Evolutionary conservation across 2,329 filamentous ascomycete species (phyloP).

Genomic region (Didymella segeticola): DNA sequence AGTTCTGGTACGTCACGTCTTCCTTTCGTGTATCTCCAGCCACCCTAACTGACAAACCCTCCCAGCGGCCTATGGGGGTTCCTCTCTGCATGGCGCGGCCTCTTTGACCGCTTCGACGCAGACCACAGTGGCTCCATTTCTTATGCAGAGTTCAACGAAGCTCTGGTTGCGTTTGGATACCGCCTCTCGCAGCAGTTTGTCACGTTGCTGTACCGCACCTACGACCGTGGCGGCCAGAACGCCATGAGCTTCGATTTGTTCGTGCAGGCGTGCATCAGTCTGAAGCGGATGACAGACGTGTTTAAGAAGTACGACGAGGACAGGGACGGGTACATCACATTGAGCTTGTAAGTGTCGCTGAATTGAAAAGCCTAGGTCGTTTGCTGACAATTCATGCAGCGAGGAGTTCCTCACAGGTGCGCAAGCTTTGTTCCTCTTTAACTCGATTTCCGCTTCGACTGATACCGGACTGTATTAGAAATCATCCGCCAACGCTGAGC

Average conservation of each 20-base stretch:
- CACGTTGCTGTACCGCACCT: conserved; percentile 82
- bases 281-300: conserved; percentile 98
- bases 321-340: conserved; percentile 80
- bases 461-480: conserved; percentile 60
- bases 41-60: conserved; percentile 10
- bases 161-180: conserved; percentile 86
- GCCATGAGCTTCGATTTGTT: conserved; percentile 81
- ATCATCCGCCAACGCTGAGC: conserved; percentile 49
- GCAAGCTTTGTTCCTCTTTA: conserved; percentile 62
- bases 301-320: conserved; percentile 99
- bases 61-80: conserved; percentile 88
- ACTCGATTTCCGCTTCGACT: conserved; percentile 58
- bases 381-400: conserved; percentile 32
- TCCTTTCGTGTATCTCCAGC: not conserved
- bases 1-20: conserved; percentile 71
- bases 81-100: conserved; percentile 87
- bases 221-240: conserved; percentile 66
- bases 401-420: conserved; percentile 63
- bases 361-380: not conserved
- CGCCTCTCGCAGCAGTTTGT: conserved; percentile 85
- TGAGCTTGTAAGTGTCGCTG: conserved; percentile 59
- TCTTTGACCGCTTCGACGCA: conserved; percentile 94
- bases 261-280: conserved; percentile 93
- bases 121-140: conserved; percentile 88
- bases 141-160: conserved; percentile 85